These are phyloP conservation scores for Xylaria sp. DNA, from an alignment of 2,329 filamentous ascomycete genomes.

Conservation along the genomic window DNA sequence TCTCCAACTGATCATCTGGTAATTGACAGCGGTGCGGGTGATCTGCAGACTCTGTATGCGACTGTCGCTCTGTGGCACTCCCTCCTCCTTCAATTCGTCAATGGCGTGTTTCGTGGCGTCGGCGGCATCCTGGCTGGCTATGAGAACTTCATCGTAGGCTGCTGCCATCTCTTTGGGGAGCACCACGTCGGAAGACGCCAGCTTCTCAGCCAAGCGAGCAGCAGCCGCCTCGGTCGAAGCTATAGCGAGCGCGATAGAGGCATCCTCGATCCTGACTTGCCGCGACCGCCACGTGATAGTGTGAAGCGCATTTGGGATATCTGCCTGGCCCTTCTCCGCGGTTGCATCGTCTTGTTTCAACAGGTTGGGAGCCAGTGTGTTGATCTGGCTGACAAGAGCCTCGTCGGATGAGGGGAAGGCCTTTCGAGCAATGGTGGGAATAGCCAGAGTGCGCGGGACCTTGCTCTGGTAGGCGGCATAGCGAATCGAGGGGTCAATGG, in stretches of 20 bases:
- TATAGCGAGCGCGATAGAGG: slow-evolving; percentile 86
- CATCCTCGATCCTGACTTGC: slow-evolving; percentile 89
- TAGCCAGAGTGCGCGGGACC: slow-evolving; percentile 83
- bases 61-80: slow-evolving; percentile 82
- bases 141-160: slow-evolving; percentile 90
- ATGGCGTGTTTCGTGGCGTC: slow-evolving; percentile 94
- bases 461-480: slow-evolving; percentile 94
- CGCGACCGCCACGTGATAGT: slow-evolving; percentile 87
- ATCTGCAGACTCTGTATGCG: slow-evolving; percentile 94
- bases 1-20: slow-evolving; percentile 92
- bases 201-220: slow-evolving; percentile 58
- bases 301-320: slow-evolving; percentile 69
- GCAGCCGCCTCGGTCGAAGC: slow-evolving; percentile 71
- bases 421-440: slow-evolving; percentile 80
- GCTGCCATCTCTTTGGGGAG: slow-evolving; percentile 76
- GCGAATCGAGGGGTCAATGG: slow-evolving; percentile 90
- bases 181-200: slow-evolving; percentile 56
- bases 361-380: slow-evolving; percentile 74
- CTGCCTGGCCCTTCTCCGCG: slow-evolving; percentile 60
- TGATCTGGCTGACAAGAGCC: slow-evolving; percentile 72
- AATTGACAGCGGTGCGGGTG: slow-evolving; percentile 92
- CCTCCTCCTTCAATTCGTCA: slow-evolving; percentile 86
- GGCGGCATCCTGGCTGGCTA: slow-evolving; percentile 90
- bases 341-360: slow-evolving; percentile 66
- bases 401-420: slow-evolving; percentile 76